Conservation (phyloP, 768 basidiomycete species). For the Galerina sulciceps region DNA sequence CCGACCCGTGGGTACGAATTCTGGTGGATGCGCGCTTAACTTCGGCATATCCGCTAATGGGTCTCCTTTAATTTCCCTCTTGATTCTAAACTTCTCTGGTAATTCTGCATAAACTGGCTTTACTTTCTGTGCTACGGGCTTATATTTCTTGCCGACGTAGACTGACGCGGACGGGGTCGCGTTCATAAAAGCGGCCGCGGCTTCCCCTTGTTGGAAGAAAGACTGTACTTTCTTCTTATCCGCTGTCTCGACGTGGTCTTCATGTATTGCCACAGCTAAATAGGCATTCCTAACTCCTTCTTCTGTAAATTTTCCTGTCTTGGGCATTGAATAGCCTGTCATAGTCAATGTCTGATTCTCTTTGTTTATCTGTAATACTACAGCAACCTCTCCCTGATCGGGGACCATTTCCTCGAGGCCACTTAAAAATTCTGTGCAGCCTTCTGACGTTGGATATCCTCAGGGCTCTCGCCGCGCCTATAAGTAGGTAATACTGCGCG, state of each 20-base stretch:
- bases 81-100: constrained; percentile 9
- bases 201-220: too few species aligned
- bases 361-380: constrained; percentile 2
- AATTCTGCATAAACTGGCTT: constrained; percentile 7
- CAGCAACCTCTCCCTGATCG: not conserved
- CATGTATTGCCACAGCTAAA: too few species aligned
- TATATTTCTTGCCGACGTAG: constrained; percentile 11
- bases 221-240: too few species aligned
- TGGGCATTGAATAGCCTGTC: too few species aligned
- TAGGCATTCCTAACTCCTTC: too few species aligned
- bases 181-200: too few species aligned
- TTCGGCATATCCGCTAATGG: constrained; percentile 5
- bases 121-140: constrained; percentile 9
- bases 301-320: too few species aligned
- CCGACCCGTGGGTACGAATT: constrained; percentile 2
- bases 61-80: constrained; percentile 10
- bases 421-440: not conserved
- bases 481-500: constrained; percentile 11
- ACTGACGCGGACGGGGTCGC: too few species aligned
- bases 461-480: constrained; percentile 1
- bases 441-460: not conserved
- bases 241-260: too few species aligned
- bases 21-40: not conserved
- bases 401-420: constrained; percentile 4
- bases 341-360: not conserved